phyloP scores from a whole-genome alignment of 345 rosid species.

The Mangifera indica region DNA sequence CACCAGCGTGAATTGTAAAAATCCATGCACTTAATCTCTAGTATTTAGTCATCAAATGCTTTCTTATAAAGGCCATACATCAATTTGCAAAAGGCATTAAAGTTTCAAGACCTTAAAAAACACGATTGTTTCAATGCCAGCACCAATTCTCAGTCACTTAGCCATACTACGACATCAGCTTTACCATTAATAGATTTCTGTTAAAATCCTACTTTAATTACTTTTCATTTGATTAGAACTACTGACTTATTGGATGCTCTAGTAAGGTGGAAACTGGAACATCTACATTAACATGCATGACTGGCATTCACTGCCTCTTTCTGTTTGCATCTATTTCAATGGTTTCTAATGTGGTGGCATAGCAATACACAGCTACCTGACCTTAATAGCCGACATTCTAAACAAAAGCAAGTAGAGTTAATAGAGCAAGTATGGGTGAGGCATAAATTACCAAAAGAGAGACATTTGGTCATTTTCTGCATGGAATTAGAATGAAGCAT shows the following conservation, averaged over 20 bases:
- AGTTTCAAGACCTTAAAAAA: background rate
- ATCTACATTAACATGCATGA: no score
- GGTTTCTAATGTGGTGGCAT: background rate
- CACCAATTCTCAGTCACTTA: background rate
- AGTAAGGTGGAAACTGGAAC: no score
- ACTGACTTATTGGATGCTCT: background rate
- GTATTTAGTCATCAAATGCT: background rate
- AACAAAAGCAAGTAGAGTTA: background rate
- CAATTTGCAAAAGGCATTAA: background rate
- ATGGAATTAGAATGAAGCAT: background rate
- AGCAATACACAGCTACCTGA: background rate
- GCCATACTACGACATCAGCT: background rate
- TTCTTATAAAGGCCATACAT: background rate
- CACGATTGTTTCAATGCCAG: background rate
- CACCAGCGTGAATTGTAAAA: background rate
- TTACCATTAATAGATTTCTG: background rate
- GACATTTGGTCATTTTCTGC: background rate
- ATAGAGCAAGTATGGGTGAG: background rate
- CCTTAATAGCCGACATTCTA: background rate
- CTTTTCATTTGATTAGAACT: background rate
- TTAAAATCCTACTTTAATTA: background rate
- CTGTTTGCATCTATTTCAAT: background rate
- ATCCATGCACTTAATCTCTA: background rate
- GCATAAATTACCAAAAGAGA: background rate
- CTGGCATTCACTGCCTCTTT: background rate